Conservation (phyloP, 305 asterid genomes). For the Ruellia speciosa region DNA sequence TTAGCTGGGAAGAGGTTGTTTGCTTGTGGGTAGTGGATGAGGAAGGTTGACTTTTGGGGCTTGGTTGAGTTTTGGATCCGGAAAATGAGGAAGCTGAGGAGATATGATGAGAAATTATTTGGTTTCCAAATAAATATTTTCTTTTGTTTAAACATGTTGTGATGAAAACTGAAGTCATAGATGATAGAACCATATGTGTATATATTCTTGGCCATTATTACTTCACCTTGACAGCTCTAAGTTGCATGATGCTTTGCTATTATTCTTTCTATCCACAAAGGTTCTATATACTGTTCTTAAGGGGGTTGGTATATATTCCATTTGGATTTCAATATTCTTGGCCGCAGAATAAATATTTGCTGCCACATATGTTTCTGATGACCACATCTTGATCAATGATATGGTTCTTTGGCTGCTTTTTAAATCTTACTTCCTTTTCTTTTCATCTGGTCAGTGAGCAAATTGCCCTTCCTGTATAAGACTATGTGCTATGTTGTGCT, state of each 20-base stretch:
- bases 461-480: too few relatives aligned
- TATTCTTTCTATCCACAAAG: slow-evolving; percentile 14
- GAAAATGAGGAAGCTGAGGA: slow-evolving; percentile 12
- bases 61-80: slow-evolving; percentile 22
- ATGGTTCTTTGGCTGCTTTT: neutral
- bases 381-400: neutral
- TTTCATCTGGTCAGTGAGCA: too few relatives aligned
- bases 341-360: neutral
- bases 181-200: neutral
- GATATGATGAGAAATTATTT: neutral
- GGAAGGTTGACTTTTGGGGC: slow-evolving; percentile 30
- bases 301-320: slow-evolving; percentile 20
- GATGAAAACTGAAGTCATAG: neutral
- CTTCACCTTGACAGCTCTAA: neutral
- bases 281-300: neutral
- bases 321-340: slow-evolving; percentile 3
- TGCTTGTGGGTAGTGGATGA: neutral
- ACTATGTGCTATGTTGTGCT: neutral
- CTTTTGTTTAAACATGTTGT: neutral
- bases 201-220: neutral
- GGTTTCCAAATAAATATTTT: neutral
- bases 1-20: slow-evolving; percentile 25
- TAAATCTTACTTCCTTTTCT: too few relatives aligned
- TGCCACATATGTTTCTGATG: neutral
- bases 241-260: slow-evolving; percentile 5